Evolutionary conservation across 108 stramenopile genomes (phyloP).

Genomic region (Pseudonitzschia multiseries): DNA sequence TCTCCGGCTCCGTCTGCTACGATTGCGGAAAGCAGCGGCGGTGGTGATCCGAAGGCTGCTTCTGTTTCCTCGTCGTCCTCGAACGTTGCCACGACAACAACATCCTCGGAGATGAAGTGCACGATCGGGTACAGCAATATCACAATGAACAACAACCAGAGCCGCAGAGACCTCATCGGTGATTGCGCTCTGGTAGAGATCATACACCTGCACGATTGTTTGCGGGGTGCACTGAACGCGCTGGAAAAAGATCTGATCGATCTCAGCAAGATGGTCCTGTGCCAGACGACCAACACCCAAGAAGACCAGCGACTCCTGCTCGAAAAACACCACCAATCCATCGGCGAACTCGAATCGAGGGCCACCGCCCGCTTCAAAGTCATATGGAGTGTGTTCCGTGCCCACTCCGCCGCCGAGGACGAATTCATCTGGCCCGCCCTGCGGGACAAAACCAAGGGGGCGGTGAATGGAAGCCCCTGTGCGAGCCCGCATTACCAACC

Average conservation of each 20-base stretch:
- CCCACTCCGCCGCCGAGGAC: slow-evolving; percentile 94
- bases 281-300: neutral
- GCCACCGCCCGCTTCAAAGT: slow-evolving; percentile 87
- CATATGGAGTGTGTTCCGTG: slow-evolving; percentile 92
- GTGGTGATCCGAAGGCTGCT: neutral
- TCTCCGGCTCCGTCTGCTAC: neutral
- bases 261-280: slow-evolving; percentile 36
- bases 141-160: slow-evolving; percentile 11
- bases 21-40: neutral
- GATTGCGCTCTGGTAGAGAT: slow-evolving; percentile 88
- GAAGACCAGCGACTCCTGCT: neutral
- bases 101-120: too few species aligned
- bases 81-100: neutral
- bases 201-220: slow-evolving; percentile 87
- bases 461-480: slow-evolving; percentile 31
- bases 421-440: slow-evolving; percentile 97
- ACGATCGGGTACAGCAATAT: neutral
- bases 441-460: slow-evolving; percentile 60
- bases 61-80: neutral
- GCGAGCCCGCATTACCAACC: slow-evolving; percentile 27
- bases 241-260: slow-evolving; percentile 68
- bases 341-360: slow-evolving; percentile 57
- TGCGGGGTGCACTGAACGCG: slow-evolving; percentile 73
- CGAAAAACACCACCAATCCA: slow-evolving; percentile 7
- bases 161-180: slow-evolving; percentile 58